Evolutionary conservation across 225 moss, liverwort and hornwort species (phyloP).

Genomic region (Pseudoscleropodium purum): DNA sequence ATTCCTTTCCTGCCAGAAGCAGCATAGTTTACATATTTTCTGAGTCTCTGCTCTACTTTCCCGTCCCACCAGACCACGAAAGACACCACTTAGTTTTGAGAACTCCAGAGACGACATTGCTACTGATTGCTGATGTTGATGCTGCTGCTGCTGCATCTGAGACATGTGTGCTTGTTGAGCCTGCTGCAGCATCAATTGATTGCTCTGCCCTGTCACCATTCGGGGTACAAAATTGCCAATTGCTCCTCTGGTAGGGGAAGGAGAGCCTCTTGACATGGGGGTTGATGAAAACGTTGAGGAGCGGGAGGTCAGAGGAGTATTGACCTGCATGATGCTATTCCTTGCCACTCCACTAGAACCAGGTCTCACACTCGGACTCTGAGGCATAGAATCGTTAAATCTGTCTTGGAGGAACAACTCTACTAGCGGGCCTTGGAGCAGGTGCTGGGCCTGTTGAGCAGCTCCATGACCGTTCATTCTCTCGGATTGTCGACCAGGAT

Average conservation of each 20-base stretch:
- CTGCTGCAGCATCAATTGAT: constrained; percentile 68
- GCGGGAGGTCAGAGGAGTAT: constrained; percentile 18
- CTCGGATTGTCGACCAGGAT: constrained; percentile 43
- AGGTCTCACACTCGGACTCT: constrained; percentile 38
- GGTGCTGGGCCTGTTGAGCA: constrained; percentile 49
- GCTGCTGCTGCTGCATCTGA: constrained; percentile 62
- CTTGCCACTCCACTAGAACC: constrained; percentile 41
- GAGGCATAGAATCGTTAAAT: constrained; percentile 71
- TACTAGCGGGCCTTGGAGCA: constrained; percentile 39
- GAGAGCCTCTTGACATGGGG: constrained; percentile 56
- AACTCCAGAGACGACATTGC: constrained; percentile 65
- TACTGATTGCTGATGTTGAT: constrained; percentile 45
- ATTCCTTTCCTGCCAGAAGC: constrained; percentile 76
- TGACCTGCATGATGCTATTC: constrained; percentile 34
- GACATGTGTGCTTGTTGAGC: constrained; percentile 76
- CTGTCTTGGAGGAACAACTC: constrained; percentile 75
- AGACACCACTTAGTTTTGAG: constrained; percentile 69
- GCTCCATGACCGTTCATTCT: constrained; percentile 45
- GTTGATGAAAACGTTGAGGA: constrained; percentile 11
- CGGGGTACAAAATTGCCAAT: constrained; percentile 56
- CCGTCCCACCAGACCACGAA: constrained; percentile 67
- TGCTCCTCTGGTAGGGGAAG: constrained; percentile 35
- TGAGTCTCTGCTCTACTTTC: constrained; percentile 57
- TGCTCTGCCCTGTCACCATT: constrained; percentile 60
- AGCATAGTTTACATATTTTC: constrained; percentile 86